Evolutionary conservation across 2,329 filamentous ascomycete genomes (phyloP), one percentile per base, ranked within the genome.

Genomic region (Botryotinia convoluta): DNA sequence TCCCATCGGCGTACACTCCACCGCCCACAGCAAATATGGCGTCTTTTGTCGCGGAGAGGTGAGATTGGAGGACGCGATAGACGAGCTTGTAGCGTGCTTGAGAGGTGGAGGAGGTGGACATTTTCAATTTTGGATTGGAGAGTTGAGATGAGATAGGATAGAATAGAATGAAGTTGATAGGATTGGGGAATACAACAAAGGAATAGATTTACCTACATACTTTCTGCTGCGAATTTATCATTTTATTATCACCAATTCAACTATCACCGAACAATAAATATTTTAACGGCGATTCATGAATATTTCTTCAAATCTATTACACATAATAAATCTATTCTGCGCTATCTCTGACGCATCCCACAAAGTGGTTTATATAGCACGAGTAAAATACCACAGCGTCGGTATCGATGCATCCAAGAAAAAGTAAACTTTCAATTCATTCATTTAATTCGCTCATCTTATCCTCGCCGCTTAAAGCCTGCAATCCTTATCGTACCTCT

Each of bases 11-110:
- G 44, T 85, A 87, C 9, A 83, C 81, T 29, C 88, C 88, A 1
- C 86, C 87, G n/a, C 88, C 87, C 26, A 86, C 86, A n/a, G 82
- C 83, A 78, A 90, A 89, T 75, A 90, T 83, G 73, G 87, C 88
- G 0, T 81, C 74, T 80, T 89, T 90, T 78, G 86, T 87, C 18
- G 82, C 82, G 20, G 82, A 81, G 16, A 86, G 81, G 48, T 82
- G 81, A 9, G 82, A 60, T 0, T 82, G 77, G 0, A 87, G 87
- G 2, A 84, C 85, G 80, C 84, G 84, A 78, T 89, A 89, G 69
- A 87, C 80, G 45, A 89, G 84, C 59, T 80, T 82, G 78, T 81
- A 84, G 60, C 74, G 74, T 44, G 54, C 29, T 48, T 39, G 54
- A 9, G 62, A 22, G 39, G 16, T 57, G n/a, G 61, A 63, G 37